Evolutionary conservation across 2,329 filamentous ascomycete genomes (phyloP), one percentile per base, ranked within the genome.

Genomic region (Sarocladium brachiariae): DNA sequence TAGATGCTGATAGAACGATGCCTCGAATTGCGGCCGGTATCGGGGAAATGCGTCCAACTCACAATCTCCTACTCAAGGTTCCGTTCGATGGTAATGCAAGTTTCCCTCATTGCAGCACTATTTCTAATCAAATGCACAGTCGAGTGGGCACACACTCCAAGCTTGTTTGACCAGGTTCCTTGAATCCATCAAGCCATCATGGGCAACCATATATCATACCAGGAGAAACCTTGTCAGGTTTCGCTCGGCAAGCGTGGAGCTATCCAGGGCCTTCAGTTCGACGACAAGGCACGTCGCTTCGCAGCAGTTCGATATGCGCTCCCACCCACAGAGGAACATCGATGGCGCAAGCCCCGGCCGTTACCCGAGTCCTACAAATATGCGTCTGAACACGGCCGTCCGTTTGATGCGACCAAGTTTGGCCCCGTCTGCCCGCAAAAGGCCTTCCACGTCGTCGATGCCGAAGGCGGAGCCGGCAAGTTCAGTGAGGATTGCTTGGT

Each of bases 401-500:
- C 66, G 2, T 70, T 62, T 23, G 66, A 73, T 52, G 67, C 65
- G 13, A 69, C 65, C 0, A 51, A 54, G 4, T 72, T 58, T 53
- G 60, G 61, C 2, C 56, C 65, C 0, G 60, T 72, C 1, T 74
- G 70, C 50, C 67, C 69, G 2, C 71, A 74, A 49, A 61, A 66
- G 24, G 58, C 56, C 13, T 70, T 63, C 25, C 50, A 57, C 3
- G 45, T 63, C 3, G 56, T 57, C 4, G 58, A 63, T 10, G 58
- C 60, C 2, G 56, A 60, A n/a, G 53, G 55, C 2, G 60, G 55
- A 8, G 53, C 55, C 2, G 58, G 62, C 4, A 49, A 51, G 4
- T 69, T 66, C 51, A 64, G 64, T 11, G 72, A 75, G 50, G 72
- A 75, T 55, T 75, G 72, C 46, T 56, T 75, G 9, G 63, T 67